phyloP scores from a whole-genome alignment of 176 grass and related monocot genomes.

The Areca catechu region DNA sequence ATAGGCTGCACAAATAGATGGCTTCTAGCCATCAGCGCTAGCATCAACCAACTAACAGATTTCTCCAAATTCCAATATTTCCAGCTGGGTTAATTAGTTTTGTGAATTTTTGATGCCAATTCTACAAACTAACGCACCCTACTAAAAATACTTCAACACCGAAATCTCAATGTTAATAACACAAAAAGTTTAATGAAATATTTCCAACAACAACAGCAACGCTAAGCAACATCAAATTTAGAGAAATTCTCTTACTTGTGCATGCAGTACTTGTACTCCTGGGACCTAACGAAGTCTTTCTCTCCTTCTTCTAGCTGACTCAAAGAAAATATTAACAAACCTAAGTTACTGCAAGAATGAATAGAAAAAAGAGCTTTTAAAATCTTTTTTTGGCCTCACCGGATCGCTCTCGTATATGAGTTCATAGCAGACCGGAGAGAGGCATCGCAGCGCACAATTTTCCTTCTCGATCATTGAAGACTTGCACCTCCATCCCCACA shows the following conservation, averaged over 20 bases:
- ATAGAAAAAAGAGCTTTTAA: not conserved
- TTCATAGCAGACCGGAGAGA: conserved; percentile 68
- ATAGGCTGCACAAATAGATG: no score
- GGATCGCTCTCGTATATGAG: conserved; percentile 87
- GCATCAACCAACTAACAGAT: no score
- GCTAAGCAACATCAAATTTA: not conserved
- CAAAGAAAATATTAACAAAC: not conserved
- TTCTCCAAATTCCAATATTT: no score
- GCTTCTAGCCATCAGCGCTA: no score
- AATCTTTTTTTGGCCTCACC: conserved; percentile 21
- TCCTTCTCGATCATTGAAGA: conserved; percentile 78
- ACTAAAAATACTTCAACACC: no score
- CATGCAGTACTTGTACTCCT: conserved; percentile 98
- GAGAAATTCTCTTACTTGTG: conserved; percentile 53
- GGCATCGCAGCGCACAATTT: conserved; percentile 86
- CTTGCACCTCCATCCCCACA: conserved; percentile 79
- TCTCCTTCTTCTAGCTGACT: conserved; percentile 95
- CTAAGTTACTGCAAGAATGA: no score
- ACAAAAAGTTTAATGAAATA: no score
- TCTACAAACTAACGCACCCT: no score
- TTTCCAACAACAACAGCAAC: not conserved
- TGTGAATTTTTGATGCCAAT: no score
- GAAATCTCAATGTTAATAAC: no score
- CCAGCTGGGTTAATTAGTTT: no score
- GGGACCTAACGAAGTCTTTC: conserved; percentile 59